A percentile compares a stretch with the other conserved stretches of the same genome.
Conservation (phyloP, 2,329 filamentous ascomycete species). For the Claviceps capensis region DNA sequence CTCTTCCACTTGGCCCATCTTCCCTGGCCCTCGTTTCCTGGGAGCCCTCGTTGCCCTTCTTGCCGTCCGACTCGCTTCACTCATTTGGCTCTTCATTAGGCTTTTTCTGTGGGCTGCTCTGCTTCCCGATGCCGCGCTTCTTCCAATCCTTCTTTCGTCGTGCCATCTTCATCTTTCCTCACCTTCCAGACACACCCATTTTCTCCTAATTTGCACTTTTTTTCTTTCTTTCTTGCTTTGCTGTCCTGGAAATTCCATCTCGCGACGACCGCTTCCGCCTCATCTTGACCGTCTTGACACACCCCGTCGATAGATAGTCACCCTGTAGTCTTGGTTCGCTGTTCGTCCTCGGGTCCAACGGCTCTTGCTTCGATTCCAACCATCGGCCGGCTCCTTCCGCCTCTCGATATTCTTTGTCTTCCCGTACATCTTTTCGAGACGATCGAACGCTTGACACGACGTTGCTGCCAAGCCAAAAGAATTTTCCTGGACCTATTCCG, state of each 20-base stretch:
- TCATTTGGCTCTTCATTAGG: constrained; percentile 11
- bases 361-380: constrained; percentile 5
- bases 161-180: constrained; percentile 8
- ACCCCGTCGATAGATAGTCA: neutral
- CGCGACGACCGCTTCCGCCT: neutral
- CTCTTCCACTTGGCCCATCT: neutral
- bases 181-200: constrained; percentile 20
- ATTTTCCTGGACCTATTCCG: neutral
- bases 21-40: no score
- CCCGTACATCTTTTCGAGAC: neutral
- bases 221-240: constrained; percentile 16
- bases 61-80: constrained; percentile 8
- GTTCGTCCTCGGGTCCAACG: neutral
- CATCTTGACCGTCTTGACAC: neutral
- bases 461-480: no score
- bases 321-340: neutral
- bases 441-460: no score
- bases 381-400: constrained; percentile 6
- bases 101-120: constrained; percentile 10
- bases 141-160: constrained; percentile 15
- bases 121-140: constrained; percentile 16
- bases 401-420: neutral
- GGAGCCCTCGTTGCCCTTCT: constrained; percentile 6
- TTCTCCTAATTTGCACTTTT: constrained; percentile 18
- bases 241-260: constrained; percentile 1